These are phyloP conservation scores for Acacia crassicarpa DNA, from an alignment of 306 rosid species.

Conservation along the genomic window DNA sequence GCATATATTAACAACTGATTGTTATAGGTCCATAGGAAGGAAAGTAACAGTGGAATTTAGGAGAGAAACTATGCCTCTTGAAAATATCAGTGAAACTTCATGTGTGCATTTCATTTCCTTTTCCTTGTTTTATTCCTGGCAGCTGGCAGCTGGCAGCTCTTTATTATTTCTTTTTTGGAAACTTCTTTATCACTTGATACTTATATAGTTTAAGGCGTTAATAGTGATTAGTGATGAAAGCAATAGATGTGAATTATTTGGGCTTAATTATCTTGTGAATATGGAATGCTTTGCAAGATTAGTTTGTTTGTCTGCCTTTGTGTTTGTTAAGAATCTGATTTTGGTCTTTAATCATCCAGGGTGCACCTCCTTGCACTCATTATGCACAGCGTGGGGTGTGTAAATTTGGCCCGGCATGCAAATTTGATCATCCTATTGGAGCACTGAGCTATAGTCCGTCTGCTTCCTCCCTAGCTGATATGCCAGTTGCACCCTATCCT, in stretches of 20 bases:
- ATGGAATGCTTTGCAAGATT: not conserved
- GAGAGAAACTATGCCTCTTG: not conserved
- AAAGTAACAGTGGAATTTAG: not conserved
- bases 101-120: not conserved
- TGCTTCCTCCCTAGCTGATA: conserved; percentile 85
- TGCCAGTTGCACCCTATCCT: conserved; percentile 94
- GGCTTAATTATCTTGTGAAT: not conserved
- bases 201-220: not conserved
- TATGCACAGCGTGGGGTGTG: conserved; percentile 88
- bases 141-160: not conserved
- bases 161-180: not conserved
- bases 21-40: not conserved
- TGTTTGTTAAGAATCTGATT: conserved; percentile 27
- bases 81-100: not conserved
- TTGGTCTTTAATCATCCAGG: conserved; percentile 65
- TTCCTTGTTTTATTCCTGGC: not conserved
- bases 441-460: conserved; percentile 92
- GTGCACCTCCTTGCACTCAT: conserved; percentile 88
- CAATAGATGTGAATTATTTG: not conserved
- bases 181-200: not conserved
- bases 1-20: not conserved
- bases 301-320: conserved; percentile 12
- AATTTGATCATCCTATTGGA: conserved; percentile 87
- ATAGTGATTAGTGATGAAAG: conserved; percentile 17
- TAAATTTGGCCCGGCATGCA: conserved; percentile 89